A percentile compares a stretch with the other conserved stretches of the same genome.
Evolutionary conservation across 768 basidiomycete species (phyloP).

Genomic region (Saitozyma podzolica): DNA sequence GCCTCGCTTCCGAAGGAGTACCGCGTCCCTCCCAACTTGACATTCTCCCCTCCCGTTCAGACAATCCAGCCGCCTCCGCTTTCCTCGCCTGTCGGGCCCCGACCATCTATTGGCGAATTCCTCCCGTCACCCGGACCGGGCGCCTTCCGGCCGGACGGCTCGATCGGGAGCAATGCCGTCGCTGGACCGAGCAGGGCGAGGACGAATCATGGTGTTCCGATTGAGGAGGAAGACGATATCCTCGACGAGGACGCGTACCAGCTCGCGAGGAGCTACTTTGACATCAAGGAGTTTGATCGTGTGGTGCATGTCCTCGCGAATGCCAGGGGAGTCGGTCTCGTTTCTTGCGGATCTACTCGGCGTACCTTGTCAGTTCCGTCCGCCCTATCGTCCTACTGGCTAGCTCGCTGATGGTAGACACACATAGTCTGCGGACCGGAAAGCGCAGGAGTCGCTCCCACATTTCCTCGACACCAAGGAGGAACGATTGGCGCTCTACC

Average conservation of each 20-base stretch:
- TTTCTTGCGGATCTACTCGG: constrained; percentile 77
- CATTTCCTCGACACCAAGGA: constrained; percentile 62
- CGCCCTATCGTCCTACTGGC: constrained; percentile 8
- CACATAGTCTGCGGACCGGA: constrained; percentile 74
- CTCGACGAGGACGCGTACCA: constrained; percentile 62
- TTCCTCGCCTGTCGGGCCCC: constrained; percentile 16
- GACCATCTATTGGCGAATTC: constrained; percentile 38
- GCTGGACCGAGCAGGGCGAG: constrained; percentile 37
- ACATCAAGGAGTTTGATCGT: constrained; percentile 74
- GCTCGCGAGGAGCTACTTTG: constrained; percentile 71
- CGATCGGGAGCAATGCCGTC: constrained; percentile 6
- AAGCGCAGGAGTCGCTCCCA: constrained; percentile 66
- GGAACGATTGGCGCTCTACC: constrained; percentile 46
- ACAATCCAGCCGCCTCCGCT: constrained; percentile 7
- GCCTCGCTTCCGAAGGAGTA: constrained; percentile 31
- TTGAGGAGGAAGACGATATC: constrained; percentile 59
- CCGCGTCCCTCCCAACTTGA: constrained; percentile 31
- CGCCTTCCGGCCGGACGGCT: constrained; percentile 19
- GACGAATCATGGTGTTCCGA: constrained; percentile 40
- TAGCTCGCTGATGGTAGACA: constrained; percentile 11
- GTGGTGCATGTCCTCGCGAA: constrained; percentile 66
- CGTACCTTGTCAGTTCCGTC: constrained; percentile 70
- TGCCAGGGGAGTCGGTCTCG: constrained; percentile 70
- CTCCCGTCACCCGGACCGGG: constrained; percentile 42
- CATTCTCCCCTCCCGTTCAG: constrained; percentile 43